Conservation (phyloP, 208 protist species). For the Trypanosoma lewisi region DNA sequence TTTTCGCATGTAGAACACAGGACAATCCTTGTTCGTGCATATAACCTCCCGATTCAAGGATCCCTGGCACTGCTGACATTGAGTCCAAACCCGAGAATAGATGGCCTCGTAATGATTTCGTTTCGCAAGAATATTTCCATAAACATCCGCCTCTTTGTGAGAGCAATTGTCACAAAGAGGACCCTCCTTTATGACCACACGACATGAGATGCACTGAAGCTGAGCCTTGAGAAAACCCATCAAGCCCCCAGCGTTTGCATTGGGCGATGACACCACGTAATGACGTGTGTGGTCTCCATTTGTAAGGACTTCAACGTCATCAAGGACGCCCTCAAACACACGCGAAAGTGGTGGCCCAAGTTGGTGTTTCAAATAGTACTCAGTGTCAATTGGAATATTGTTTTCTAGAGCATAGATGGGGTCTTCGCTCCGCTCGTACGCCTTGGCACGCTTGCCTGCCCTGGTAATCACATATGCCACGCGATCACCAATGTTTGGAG, state of each 20-base stretch:
- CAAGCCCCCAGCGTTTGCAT: conserved; percentile 91
- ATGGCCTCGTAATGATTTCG: conserved; percentile 94
- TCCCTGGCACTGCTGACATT: conserved; percentile 99
- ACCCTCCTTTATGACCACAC: conserved; percentile 69
- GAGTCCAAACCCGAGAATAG: conserved; percentile 97
- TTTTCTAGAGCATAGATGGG: conserved; percentile 96
- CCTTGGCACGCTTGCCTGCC: conserved; percentile 83
- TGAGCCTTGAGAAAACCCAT: conserved; percentile 97
- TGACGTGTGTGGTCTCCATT: conserved; percentile 97
- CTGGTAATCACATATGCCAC: conserved; percentile 87
- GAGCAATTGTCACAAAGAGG: conserved; percentile 93
- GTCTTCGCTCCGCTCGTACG: conserved; percentile 99
- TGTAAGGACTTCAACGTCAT: conserved; percentile 84
- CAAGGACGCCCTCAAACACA: conserved; percentile 97
- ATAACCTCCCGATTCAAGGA: conserved; percentile 97
- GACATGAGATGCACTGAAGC: conserved; percentile 96
- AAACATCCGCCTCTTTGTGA: conserved; percentile 90
- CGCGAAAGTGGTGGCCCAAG: conserved; percentile 76
- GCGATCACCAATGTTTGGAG: conserved; percentile 81
- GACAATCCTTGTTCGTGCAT: conserved; percentile 97
- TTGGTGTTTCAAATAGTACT: conserved; percentile 92
- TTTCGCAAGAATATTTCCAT: conserved; percentile 89
- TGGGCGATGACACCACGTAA: conserved; percentile 93
- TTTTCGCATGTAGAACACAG: conserved; percentile 99
- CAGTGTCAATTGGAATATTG: conserved; percentile 86